phyloP scores from a whole-genome alignment of 2,329 filamentous ascomycete genomes.

The Pezizomycotina sp. region DNA sequence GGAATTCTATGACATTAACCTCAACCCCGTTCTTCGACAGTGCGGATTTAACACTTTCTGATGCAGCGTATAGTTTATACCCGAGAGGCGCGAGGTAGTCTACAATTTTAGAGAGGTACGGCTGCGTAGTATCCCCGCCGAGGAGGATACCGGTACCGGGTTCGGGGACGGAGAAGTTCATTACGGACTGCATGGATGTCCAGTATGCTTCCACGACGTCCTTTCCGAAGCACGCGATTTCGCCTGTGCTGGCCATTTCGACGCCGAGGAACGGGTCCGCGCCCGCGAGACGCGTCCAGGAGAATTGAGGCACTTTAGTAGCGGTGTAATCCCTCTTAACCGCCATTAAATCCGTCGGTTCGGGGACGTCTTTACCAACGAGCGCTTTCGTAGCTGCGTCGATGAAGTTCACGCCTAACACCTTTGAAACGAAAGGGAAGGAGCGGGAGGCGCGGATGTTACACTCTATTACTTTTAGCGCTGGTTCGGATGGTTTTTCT shows the following conservation, averaged over 20 bases:
- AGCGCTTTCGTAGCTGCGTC: slow-evolving; percentile 88
- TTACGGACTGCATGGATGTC: slow-evolving; percentile 85
- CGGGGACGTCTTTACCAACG: slow-evolving; percentile 66
- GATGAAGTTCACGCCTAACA: slow-evolving; percentile 91
- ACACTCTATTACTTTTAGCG: slow-evolving; percentile 93
- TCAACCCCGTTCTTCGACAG: slow-evolving; percentile 58
- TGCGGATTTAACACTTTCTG: slow-evolving; percentile 62
- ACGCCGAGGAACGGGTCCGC: slow-evolving; percentile 96
- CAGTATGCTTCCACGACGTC: slow-evolving; percentile 94
- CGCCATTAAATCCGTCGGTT: slow-evolving; percentile 74
- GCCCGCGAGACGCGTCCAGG: slow-evolving; percentile 92
- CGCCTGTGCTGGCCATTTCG: slow-evolving; percentile 91
- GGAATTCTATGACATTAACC: slow-evolving; percentile 91
- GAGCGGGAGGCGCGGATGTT: slow-evolving; percentile 93
- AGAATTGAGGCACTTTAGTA: slow-evolving; percentile 97
- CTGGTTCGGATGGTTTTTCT: slow-evolving; percentile 56
- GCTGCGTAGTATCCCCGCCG: slow-evolving; percentile 63
- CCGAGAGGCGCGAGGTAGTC: slow-evolving; percentile 76
- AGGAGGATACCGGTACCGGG: slow-evolving; percentile 90
- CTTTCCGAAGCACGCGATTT: slow-evolving; percentile 98
- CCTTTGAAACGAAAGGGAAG: slow-evolving; percentile 96
- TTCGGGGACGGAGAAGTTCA: slow-evolving; percentile 97
- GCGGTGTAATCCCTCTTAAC: slow-evolving; percentile 81
- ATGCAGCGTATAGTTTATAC: slow-evolving; percentile 86
- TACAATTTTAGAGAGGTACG: slow-evolving; percentile 59